Evolutionary conservation across 2,329 filamentous ascomycete species (phyloP).

Genomic region (Clonostachys rosea): DNA sequence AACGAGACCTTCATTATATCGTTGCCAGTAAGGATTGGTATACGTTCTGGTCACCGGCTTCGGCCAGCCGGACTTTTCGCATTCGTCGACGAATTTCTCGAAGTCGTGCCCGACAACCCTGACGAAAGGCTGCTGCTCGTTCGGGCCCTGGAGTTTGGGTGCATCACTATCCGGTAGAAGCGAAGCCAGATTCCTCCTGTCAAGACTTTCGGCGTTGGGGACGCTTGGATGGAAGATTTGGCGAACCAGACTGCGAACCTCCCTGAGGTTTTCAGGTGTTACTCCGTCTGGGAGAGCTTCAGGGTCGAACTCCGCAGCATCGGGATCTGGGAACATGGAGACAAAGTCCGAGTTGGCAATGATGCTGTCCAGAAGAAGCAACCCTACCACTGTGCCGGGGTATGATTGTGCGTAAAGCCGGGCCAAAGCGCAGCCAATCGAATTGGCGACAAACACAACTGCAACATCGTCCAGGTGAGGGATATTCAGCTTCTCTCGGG

Average conservation of each 20-base stretch:
- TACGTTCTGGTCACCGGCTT: slow-evolving; percentile 37
- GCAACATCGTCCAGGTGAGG: not conserved
- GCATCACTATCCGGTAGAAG: slow-evolving; percentile 9
- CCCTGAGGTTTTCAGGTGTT: slow-evolving; percentile 5
- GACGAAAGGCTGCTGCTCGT: slow-evolving; percentile 4
- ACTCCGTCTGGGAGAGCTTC: slow-evolving; percentile 5
- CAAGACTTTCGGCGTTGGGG: slow-evolving; percentile 11
- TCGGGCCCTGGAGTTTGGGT: slow-evolving; percentile 3
- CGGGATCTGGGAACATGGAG: slow-evolving; percentile 50
- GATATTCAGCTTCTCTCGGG: not conserved
- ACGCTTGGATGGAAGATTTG: slow-evolving; percentile 12
- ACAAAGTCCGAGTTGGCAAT: slow-evolving; percentile 53
- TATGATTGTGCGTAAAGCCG: slow-evolving; percentile 44
- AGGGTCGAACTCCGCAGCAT: slow-evolving; percentile 36
- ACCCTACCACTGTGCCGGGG: slow-evolving; percentile 34
- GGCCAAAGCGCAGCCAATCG: slow-evolving; percentile 25
- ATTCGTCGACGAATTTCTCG: slow-evolving; percentile 7
- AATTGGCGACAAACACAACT: slow-evolving; percentile 9
- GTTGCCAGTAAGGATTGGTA: slow-evolving; percentile 46
- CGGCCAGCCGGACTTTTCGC: slow-evolving; percentile 1
- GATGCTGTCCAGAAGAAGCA: slow-evolving; percentile 51
- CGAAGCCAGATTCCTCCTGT: slow-evolving; percentile 8
- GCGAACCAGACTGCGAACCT: slow-evolving; percentile 3
- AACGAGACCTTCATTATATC: slow-evolving; percentile 46
- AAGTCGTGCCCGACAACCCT: slow-evolving; percentile 15